Conservation (phyloP, 2,329 filamentous ascomycete genomes). For the Endocalyx cinctus region DNA sequence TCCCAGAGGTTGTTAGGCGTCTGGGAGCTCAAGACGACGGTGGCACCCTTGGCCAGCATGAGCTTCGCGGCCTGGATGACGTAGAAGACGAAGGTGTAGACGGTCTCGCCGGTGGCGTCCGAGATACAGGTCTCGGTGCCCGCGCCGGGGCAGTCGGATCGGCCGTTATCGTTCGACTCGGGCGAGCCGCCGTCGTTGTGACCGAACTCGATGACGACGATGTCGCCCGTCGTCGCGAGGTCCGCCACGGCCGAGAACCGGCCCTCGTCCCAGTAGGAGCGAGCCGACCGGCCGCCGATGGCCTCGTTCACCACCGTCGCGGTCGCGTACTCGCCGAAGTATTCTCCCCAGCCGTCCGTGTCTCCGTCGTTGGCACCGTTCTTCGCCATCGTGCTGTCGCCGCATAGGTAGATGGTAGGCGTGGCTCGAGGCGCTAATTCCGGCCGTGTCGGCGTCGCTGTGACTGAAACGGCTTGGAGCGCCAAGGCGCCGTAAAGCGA, state of each 20-base stretch:
- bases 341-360: slow-evolving; percentile 55
- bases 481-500: too few relatives aligned
- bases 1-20: slow-evolving; percentile 63
- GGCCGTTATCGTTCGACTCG: slow-evolving; percentile 51
- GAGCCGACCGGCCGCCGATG: slow-evolving; percentile 56
- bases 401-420: slow-evolving; percentile 44
- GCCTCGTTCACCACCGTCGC: slow-evolving; percentile 54
- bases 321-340: slow-evolving; percentile 44
- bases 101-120: slow-evolving; percentile 23
- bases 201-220: slow-evolving; percentile 62
- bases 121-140: slow-evolving; percentile 48
- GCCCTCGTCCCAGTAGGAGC: slow-evolving; percentile 48
- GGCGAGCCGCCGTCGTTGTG: slow-evolving; percentile 65
- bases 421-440: slow-evolving; percentile 17
- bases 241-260: not conserved
- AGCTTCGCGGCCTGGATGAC: slow-evolving; percentile 20
- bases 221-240: not conserved
- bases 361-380: slow-evolving; percentile 31
- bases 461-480: slow-evolving; percentile 4
- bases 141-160: slow-evolving; percentile 51
- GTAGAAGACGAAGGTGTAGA: slow-evolving; percentile 28
- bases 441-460: slow-evolving; percentile 10
- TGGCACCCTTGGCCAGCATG: slow-evolving; percentile 50
- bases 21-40: slow-evolving; percentile 53
- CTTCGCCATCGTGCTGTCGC: slow-evolving; percentile 51